Conservation (phyloP, 805 yeast species). For the Isabelozyma rhagii region DNA sequence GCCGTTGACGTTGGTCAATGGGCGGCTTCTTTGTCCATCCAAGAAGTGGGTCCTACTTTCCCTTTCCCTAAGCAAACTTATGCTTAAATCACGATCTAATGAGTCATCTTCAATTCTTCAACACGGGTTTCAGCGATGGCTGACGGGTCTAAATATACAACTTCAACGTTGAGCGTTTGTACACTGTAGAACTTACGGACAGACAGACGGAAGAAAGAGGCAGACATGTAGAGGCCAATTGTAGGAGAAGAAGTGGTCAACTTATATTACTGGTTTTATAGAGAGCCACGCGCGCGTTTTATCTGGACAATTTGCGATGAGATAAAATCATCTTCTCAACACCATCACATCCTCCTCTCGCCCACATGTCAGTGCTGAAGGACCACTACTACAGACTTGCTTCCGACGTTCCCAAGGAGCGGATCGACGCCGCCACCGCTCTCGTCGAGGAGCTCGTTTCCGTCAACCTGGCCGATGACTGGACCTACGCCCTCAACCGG, state of each 20-base stretch:
- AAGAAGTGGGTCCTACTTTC: constrained; percentile 91
- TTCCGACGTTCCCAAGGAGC: constrained; percentile 69
- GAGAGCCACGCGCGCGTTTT: too few relatives aligned
- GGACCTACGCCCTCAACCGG: constrained; percentile 79
- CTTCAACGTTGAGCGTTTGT: neutral
- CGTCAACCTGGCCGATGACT: constrained; percentile 50
- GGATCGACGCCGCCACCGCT: constrained; percentile 67
- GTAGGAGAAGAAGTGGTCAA: too few relatives aligned
- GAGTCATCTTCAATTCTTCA: neutral
- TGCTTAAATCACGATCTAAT: constrained; percentile 8
- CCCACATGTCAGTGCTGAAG: constrained; percentile 51
- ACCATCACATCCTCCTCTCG: neutral
- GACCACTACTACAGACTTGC: constrained; percentile 78
- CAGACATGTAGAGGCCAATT: too few relatives aligned
- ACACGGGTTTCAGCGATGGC: neutral
- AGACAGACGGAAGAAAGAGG: too few relatives aligned
- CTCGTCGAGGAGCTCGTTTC: constrained; percentile 58
- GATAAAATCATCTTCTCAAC: neutral
- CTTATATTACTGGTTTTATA: too few relatives aligned
- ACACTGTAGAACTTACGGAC: too few relatives aligned
- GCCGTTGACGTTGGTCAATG: constrained; percentile 88
- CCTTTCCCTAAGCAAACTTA: constrained; percentile 72
- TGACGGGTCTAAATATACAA: constrained; percentile 1
- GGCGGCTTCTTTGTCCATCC: constrained; percentile 90
- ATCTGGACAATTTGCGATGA: neutral